Conservation (phyloP, 1,139 yeast genomes). For the Hyphopichia wangnamkhiaoensis region DNA sequence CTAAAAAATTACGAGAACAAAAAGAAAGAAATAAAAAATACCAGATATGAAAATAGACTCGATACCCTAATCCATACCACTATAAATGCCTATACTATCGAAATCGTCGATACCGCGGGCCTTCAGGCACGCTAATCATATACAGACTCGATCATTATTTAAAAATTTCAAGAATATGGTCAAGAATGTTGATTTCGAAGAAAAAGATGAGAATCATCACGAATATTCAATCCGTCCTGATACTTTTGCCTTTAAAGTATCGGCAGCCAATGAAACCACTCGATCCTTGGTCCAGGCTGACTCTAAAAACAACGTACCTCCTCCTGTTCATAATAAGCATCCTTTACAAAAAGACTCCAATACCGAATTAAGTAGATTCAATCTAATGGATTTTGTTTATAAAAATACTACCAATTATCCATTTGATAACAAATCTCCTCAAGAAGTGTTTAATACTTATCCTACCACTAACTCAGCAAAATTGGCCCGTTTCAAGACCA, state of each 20-base stretch:
- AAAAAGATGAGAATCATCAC: conserved; percentile 34
- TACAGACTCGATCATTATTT: conserved; percentile 17
- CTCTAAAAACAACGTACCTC: neutral
- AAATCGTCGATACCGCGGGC: too few species aligned
- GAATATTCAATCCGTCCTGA: conserved; percentile 52
- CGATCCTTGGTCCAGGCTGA: conserved; percentile 15
- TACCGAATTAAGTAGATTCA: conserved; percentile 18
- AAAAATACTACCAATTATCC: conserved; percentile 48
- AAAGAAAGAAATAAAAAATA: too few species aligned
- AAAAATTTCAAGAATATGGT: conserved; percentile 21
- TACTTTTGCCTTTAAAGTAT: conserved; percentile 48
- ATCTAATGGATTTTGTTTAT: conserved; percentile 40
- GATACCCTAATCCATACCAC: too few species aligned
- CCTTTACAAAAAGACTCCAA: conserved; percentile 30
- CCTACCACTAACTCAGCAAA: conserved; percentile 46
- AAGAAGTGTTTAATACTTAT: conserved; percentile 39
- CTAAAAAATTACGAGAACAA: too few species aligned
- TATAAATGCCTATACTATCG: too few species aligned
- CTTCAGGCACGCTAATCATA: too few species aligned
- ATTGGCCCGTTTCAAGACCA: conserved; percentile 41
- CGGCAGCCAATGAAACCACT: conserved; percentile 24
- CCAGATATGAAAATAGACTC: too few species aligned
- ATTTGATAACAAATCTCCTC: conserved; percentile 39
- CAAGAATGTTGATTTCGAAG: conserved; percentile 19
- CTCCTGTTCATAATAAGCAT: conserved; percentile 16